These are phyloP conservation scores for Leishmania braziliensis DNA, from an alignment of 208 protist genomes.

Conservation along the genomic window DNA sequence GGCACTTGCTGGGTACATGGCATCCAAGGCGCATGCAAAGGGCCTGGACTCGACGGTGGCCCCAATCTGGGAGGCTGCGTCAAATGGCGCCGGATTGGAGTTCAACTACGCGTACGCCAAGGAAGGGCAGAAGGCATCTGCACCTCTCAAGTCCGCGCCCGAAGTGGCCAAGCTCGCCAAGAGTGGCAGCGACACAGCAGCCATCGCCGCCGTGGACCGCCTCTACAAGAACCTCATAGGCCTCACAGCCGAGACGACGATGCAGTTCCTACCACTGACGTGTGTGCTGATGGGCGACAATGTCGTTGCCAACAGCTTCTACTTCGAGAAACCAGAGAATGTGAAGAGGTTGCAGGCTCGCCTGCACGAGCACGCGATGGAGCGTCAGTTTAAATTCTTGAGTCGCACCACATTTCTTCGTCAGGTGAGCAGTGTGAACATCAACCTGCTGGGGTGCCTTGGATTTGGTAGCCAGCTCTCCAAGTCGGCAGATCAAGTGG, in stretches of 20 bases:
- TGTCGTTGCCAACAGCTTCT: conserved; percentile 62
- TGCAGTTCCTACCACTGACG: conserved; percentile 68
- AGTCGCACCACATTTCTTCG: conserved; percentile 64
- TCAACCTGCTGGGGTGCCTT: conserved; percentile 77
- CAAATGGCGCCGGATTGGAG: conserved; percentile 45
- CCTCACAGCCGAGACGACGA: conserved; percentile 47
- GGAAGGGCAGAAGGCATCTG: conserved; percentile 6
- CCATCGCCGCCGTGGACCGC: conserved; percentile 49
- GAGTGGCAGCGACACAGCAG: conserved; percentile 38
- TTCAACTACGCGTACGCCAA: conserved; percentile 56
- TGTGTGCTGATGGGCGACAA: conserved; percentile 71
- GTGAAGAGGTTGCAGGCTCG: conserved; percentile 33
- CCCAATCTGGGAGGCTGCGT: conserved; percentile 53
- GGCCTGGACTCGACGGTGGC: conserved; percentile 13
- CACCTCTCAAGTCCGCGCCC: conserved; percentile 28
- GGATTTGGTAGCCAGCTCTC: conserved; percentile 39
- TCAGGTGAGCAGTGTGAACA: conserved; percentile 63
- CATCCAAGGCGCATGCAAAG: conserved; percentile 4
- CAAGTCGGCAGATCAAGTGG: neutral
- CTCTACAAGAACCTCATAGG: conserved; percentile 58
- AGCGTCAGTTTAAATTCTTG: conserved; percentile 51
- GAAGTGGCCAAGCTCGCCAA: conserved; percentile 60
- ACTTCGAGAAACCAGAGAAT: conserved; percentile 48
- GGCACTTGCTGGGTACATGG: conserved; percentile 30
- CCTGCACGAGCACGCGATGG: conserved; percentile 67